These are phyloP conservation scores for Gentiana dahurica DNA, from an alignment of 257 asterid genomes.

Conservation along the genomic window DNA sequence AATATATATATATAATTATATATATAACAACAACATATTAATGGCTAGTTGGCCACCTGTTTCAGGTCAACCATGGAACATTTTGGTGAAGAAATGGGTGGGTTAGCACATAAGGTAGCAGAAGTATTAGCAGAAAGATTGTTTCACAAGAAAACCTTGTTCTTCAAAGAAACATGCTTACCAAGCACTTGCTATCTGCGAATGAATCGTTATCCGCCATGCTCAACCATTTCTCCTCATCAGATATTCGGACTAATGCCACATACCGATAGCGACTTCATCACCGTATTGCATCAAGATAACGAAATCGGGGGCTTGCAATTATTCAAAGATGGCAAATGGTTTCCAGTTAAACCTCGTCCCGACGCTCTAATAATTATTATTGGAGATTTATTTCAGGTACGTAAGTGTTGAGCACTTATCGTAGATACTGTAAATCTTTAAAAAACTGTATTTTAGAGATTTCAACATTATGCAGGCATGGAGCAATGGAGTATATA, in stretches of 20 bases:
- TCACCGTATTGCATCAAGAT: conserved; percentile 76
- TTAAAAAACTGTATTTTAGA: no score
- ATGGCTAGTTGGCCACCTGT: neutral
- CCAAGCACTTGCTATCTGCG: conserved; percentile 60
- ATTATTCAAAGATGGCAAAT: conserved; percentile 52
- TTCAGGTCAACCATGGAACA: conserved; percentile 59
- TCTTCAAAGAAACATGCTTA: conserved; percentile 43
- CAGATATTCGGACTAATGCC: conserved; percentile 55
- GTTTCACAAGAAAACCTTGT: conserved; percentile 26
- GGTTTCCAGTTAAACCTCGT: conserved; percentile 82
- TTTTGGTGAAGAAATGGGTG: conserved; percentile 40
- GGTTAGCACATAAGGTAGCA: conserved; percentile 45
- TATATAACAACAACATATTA: no score
- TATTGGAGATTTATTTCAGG: conserved; percentile 86
- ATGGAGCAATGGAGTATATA: conserved; percentile 87
- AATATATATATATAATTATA: no score
- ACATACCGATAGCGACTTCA: conserved; percentile 83
- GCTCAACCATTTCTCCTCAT: conserved; percentile 34
- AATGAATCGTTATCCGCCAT: conserved; percentile 68
- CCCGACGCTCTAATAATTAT: conserved; percentile 64
- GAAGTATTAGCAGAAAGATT: conserved; percentile 46
- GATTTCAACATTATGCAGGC: conserved; percentile 39
- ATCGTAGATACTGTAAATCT: no score
- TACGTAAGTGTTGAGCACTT: conserved; percentile 6
- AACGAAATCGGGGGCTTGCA: conserved; percentile 67